Base-by-base conservation (phyloP, 1,284 basidiomycete species). In the Ceratobasidium sp. region DNA sequence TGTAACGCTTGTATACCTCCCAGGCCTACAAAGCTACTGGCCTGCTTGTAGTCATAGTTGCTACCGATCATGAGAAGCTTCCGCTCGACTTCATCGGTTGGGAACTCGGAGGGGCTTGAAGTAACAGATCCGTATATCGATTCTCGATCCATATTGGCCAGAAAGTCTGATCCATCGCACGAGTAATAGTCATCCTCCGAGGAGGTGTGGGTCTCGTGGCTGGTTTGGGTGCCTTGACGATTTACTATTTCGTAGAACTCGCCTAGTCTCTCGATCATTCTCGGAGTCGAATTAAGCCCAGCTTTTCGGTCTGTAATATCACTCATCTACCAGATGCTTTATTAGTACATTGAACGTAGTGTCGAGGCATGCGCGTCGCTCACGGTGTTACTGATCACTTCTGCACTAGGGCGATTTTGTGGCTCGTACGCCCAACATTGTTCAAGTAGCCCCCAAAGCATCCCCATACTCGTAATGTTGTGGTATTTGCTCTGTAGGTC, bases 31-130 rank as follows among this genome's bases (percentile, higher is more conserved):
- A 60, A 42, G 15, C 3, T 23, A 23, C 35, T 61, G 15, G 69
- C 69, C 17, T 10, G 26, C 28, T 56, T 33, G 23, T 37, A 47
- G 15, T 73, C 35, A 28, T 73, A 73, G 15, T 56, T 47, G 37
- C 69, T 73, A 1, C 69, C 69, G 13, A 73, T 73, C 15, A 73
- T 45, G 2, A 73, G 56, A 15, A 73, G 56, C 33, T 73, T 73
- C 39, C 69, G 69, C 23, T 73, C 69, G 28, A 39, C 39, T 35
- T 42, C 26, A 5, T 17, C 23, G 35, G 26, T 6, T 13, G 56
- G 35, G 42, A 49, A 64, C 15, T 20, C 42, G 39, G n/a, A 23
- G 28, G 54, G n/a, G 26, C 13, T 61, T 37, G 56, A 45, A 31
- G 54, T 61, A 56, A 42, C 42, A n/a, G 20, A 51, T n/a, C 13